These are phyloP conservation scores for Epipyxis sp. DNA, from an alignment of 108 stramenopile species.

Conservation along the genomic window DNA sequence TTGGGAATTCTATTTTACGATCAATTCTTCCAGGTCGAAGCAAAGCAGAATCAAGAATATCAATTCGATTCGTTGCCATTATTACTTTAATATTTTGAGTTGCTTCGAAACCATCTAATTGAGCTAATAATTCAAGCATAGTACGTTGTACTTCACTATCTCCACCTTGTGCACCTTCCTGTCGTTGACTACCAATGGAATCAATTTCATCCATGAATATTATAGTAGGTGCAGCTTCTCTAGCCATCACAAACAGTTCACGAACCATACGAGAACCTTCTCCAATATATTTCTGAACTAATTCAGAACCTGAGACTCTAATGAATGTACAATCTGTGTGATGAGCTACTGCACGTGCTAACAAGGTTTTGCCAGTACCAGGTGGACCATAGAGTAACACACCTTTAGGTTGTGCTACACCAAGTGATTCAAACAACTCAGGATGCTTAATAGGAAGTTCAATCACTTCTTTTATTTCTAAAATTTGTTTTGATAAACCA, in stretches of 20 bases:
- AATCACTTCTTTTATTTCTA: slow-evolving; percentile 99
- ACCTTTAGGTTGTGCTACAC: slow-evolving; percentile 92
- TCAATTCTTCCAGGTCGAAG: slow-evolving; percentile 91
- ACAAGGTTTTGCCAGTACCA: slow-evolving; percentile 97
- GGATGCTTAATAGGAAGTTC: slow-evolving; percentile 99
- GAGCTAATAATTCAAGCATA: slow-evolving; percentile 98
- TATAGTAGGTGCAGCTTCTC: slow-evolving; percentile 95
- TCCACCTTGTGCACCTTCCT: slow-evolving; percentile 74
- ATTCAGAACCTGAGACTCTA: slow-evolving; percentile 95
- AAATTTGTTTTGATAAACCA: slow-evolving; percentile 96
- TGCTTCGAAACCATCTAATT: slow-evolving; percentile 98
- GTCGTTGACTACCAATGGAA: slow-evolving; percentile 82
- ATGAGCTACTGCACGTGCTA: slow-evolving; percentile 98
- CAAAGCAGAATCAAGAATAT: slow-evolving; percentile 90
- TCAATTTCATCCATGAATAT: slow-evolving; percentile 99
- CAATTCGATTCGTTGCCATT: slow-evolving; percentile 96
- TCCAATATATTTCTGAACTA: slow-evolving; percentile 99
- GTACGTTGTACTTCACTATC: slow-evolving; percentile 98
- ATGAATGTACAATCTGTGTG: slow-evolving; percentile 99
- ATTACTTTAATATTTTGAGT: slow-evolving; percentile 97
- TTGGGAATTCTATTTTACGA: slow-evolving; percentile 94
- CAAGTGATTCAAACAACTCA: slow-evolving; percentile 94
- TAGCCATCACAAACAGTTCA: slow-evolving; percentile 99
- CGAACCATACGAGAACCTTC: slow-evolving; percentile 98
- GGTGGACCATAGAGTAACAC: slow-evolving; percentile 97